Base-by-base conservation (phyloP, 352 stramenopile genomes). In the Phytophthora pisi region DNA sequence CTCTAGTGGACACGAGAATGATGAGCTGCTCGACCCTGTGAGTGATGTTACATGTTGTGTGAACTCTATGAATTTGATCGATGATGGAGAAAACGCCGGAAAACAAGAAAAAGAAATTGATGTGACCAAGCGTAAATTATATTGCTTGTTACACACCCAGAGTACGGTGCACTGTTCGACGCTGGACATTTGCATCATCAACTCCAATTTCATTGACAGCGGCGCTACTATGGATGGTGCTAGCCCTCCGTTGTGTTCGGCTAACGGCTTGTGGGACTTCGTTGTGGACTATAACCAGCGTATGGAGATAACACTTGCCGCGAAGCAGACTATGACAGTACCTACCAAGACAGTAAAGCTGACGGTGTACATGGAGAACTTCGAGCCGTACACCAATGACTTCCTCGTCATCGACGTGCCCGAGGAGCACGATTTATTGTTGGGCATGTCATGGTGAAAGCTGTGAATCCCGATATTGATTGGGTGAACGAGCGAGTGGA, bases 191-290 rank as follows among this genome's bases (percentile, higher is more conserved):
- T 51, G 43, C 30, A 54, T 72, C 5, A 11, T 49, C 2, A 72
- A 67, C 42, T 72, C 46, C 2, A 66, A 67, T 31, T 61, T 67
- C 11, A 60, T 68, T 16, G 58, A 67, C 47, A 67, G 53, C 43
- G 57, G 64, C 30, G 51, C 57, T 18, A 51, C 50, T 2, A 66
- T 66, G 16, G 38, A 67, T 28, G 64, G 28, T 18, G 51, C 67
- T 5, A 66, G 51, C 42, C 64, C 64, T 7, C 0, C 31, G 9
- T 57, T 72, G 26, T 63, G 45, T 28, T 8, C 58, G 13, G 24
- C 7, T 15, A 57, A 62, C 42, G n/a, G 15, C 18, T 18, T 65
- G 9, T 51, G 49, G 51, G 28, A 31, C 11, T 26, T 54, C 7
- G 46, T 63, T 50, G 53, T 57, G n/a, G 47, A 64, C 23, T 47